Conservation (phyloP, 2,329 filamentous ascomycete species). For the Corinectria fuckeliana region DNA sequence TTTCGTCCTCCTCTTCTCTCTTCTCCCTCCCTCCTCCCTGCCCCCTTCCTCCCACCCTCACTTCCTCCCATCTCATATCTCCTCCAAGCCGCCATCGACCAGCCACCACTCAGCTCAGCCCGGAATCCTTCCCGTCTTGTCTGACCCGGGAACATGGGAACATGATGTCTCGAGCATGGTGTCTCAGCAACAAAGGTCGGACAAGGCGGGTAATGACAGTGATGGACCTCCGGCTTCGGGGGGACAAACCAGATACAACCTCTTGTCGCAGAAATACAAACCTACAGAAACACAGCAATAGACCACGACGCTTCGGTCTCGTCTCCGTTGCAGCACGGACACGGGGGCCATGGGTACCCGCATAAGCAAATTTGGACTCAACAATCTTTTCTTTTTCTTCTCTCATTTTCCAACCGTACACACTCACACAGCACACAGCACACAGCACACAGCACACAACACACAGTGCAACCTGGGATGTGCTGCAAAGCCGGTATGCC, state of each 20-base stretch:
- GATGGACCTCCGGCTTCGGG: neutral
- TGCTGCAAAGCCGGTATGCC: too few species aligned
- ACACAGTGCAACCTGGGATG: constrained; percentile 3
- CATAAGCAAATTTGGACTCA: constrained; percentile 1
- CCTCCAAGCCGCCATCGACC: neutral
- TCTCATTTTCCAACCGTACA: neutral
- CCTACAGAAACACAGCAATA: neutral
- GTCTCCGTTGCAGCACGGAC: neutral
- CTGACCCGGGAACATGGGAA: neutral
- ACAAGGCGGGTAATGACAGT: neutral
- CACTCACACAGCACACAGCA: too few species aligned
- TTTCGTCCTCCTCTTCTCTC: neutral
- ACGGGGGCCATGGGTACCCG: constrained; percentile 2
- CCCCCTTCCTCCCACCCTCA: neutral
- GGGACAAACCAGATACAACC: neutral
- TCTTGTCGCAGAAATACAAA: constrained; percentile 5
- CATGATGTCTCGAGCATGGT: constrained; percentile 15
- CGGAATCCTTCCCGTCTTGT: neutral
- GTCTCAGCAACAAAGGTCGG: too few species aligned
- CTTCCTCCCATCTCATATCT: neutral
- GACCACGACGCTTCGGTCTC: neutral
- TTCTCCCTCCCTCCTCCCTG: neutral
- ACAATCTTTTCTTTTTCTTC: constrained; percentile 10
- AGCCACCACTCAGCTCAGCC: neutral
- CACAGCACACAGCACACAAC: too few species aligned